Percentiles rank a stretch among this genome's conserved stretches.
phyloP scores from a whole-genome alignment of 495 filamentous ascomycete species.

The Penicillium soppii region DNA sequence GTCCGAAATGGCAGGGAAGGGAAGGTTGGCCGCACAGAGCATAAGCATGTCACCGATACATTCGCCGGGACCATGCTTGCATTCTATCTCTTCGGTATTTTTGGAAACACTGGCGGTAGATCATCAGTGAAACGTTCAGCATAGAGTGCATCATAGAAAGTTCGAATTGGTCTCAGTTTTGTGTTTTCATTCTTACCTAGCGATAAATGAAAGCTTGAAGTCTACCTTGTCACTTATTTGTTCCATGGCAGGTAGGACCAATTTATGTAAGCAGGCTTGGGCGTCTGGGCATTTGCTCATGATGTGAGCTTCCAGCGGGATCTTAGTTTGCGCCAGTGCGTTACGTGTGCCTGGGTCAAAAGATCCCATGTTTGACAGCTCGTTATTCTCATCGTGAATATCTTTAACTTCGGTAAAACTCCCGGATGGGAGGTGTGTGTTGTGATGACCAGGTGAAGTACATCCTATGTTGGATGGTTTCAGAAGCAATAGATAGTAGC shows the following conservation, averaged over 20 bases:
- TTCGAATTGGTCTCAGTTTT: neutral
- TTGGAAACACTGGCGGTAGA: slow-evolving; percentile 30
- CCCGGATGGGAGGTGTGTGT: neutral
- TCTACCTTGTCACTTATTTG: slow-evolving; percentile 78
- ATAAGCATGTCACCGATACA: slow-evolving; percentile 94
- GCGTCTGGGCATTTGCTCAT: slow-evolving; percentile 97
- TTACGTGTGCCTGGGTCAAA: neutral
- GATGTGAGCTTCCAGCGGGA: slow-evolving; percentile 86
- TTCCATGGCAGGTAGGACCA: slow-evolving; percentile 87
- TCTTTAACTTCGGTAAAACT: neutral
- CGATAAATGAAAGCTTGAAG: slow-evolving; percentile 89
- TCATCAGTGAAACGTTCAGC: neutral
- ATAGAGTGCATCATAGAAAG: neutral
- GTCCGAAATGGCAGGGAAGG: slow-evolving; percentile 30
- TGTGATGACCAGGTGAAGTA: neutral
- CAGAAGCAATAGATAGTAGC: slow-evolving; percentile 20
- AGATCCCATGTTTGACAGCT: neutral
- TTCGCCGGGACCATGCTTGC: slow-evolving; percentile 86
- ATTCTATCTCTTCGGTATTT: slow-evolving; percentile 47
- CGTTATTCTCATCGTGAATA: neutral
- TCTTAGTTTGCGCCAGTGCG: slow-evolving; percentile 30
- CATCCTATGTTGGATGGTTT: no score
- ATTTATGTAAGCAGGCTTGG: slow-evolving; percentile 70
- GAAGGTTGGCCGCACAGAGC: slow-evolving; percentile 77
- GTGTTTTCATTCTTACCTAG: slow-evolving; percentile 51